Evolutionary conservation across 345 rosid genomes (phyloP), one percentile per base, ranked within the genome.

Genomic region (Citrus unshiu): DNA sequence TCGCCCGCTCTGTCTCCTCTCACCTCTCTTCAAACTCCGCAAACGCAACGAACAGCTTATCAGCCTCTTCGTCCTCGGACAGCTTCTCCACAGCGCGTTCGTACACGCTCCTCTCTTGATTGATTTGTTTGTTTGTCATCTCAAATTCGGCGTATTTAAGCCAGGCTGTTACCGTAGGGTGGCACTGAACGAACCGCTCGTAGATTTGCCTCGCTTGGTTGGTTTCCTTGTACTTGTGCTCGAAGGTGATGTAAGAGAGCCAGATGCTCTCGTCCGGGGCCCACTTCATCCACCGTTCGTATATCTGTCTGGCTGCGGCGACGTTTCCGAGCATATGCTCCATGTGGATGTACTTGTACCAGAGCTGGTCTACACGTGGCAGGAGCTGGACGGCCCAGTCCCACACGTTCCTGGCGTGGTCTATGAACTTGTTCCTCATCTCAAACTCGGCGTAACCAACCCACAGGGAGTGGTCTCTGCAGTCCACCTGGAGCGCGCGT

Each of bases 281-380:
- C 93, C 94, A 93, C 9, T 78, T 46, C 97, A 93, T 95, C 98
- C 98, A 92, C 40, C 94, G 81, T 75, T 93, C 92, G 13, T 92
- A 93, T 12, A 93, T 84, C 85, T 88, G 91, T 61, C 97, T 87
- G 0, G 97, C 97, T 4, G 93, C 95, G 2, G 95, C 95, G 0
- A 93, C 85, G 18, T 95, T 90, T 5, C 95, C 97, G 0, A 95
- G 86, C 75, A 91, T 93, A 80, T 89, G 93, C 86, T 94, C 98
- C 97, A 95, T 93, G 77, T 95, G 95, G 21, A 93, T 92, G 29
- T 93, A 93, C 80, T 95, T 95, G 51, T 95, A 92, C 98, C 97
- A 93, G 3, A 95, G 84, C 90, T 93, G 98, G 77, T 95, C 98
- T 3, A 95, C 86, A 0, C 97, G 84, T 0, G 98, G 97, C 69